Base-by-base conservation (phyloP, 257 asterid species). In the Oldenlandia corymbosa region DNA sequence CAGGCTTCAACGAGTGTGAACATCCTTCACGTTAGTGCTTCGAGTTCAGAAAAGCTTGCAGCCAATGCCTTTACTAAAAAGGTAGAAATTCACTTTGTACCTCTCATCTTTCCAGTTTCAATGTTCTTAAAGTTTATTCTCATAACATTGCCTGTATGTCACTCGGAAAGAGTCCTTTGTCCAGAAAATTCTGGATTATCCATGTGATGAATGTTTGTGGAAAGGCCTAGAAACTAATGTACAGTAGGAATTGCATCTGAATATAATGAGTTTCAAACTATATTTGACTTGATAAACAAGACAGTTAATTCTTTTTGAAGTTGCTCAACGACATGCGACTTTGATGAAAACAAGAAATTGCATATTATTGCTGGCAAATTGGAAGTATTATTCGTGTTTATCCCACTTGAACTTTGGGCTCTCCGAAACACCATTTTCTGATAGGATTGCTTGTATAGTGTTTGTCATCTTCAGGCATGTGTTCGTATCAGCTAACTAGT, bases 31-130 rank as follows among this genome's bases (percentile, higher is more conserved):
- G 69, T 71, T 60, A 74, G 52, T 67, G 62, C 70, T 68, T 61
- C 71, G 23, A 62, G 73, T 68, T 68, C 83, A 28, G 77, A 73
- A 37, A 87, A 75, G 72, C 83, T 87, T 39, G 79, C 83, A 28
- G 66, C 72, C 42, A 82, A 85, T 75, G 78, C 83, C 53, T 90
- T 87, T 71, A 77, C 81, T 64, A 65, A 74, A 55, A 85, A 92
- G 98, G 97, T 88, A 69, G 72, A 60, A 26, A 61, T 70, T 43
- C 24, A 14, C 58, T 74, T 59, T 73, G 50, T 63, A 53, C 34
- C 66, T 69, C 39, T 34, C 30, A 51, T 10, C 39, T 63, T 42
- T 5, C 50, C 46, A 7, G 27, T 57, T 58, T 43, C 11, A 30
- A 39, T 23, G 7, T 17, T n/a, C 11, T 52, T 52, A 18, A 1